Conservation (phyloP, 148 eudicot species). For the Camellia lanceoleosa region DNA sequence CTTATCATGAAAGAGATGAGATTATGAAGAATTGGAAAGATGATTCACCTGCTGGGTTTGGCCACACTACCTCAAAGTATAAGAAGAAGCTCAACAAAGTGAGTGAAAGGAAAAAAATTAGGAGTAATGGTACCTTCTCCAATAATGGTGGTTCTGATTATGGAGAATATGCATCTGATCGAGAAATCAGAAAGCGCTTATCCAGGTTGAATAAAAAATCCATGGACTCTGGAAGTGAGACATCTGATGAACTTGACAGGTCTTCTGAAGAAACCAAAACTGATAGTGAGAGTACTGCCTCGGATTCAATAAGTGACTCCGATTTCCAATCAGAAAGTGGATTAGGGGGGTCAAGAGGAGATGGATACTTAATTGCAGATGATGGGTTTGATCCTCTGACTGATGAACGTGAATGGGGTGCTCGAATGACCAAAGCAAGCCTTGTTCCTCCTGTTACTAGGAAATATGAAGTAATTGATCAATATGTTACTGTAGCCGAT, state of each 20-base stretch:
- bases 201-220: constrained; percentile 58
- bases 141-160: constrained; percentile 52
- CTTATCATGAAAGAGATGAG: constrained; percentile 46
- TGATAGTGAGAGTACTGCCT: constrained; percentile 56
- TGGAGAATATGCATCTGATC: constrained; percentile 66
- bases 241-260: constrained; percentile 67
- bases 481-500: constrained; percentile 81
- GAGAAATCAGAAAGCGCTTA: constrained; percentile 59
- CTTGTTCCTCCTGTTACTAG: constrained; percentile 99
- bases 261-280: constrained; percentile 64
- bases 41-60: constrained; percentile 45
- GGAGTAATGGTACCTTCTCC: constrained; percentile 48
- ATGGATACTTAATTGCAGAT: constrained; percentile 41
- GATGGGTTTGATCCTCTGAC: constrained; percentile 62
- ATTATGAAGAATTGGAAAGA: constrained; percentile 59
- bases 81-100: constrained; percentile 50
- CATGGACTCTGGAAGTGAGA: constrained; percentile 64
- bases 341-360: constrained; percentile 45
- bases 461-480: constrained; percentile 83
- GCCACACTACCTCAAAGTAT: constrained; percentile 41
- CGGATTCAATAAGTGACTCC: constrained; percentile 70
- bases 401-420: constrained; percentile 99
- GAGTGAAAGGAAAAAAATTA: constrained; percentile 48
- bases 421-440: constrained; percentile 96
- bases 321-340: constrained; percentile 52